Evolutionary conservation across 2,329 filamentous ascomycete genomes (phyloP).

Genomic region (Fusarium subtropicale): DNA sequence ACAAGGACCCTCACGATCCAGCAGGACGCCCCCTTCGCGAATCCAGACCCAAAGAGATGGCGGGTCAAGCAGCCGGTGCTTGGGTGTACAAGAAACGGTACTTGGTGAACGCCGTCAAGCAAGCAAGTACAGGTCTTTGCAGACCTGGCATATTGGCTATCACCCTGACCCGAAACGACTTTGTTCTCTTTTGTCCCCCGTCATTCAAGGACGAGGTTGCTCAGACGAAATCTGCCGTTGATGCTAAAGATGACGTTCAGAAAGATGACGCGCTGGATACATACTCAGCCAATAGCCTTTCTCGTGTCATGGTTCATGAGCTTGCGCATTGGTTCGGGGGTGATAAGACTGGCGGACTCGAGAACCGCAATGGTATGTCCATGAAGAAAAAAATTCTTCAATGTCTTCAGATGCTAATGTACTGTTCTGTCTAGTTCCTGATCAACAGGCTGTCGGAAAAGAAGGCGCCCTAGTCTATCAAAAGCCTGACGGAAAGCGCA

Average conservation of each 20-base stretch:
- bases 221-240: neutral
- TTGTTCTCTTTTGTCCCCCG: neutral
- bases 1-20: neutral
- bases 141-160: neutral
- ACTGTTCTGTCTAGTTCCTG: neutral
- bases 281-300: neutral
- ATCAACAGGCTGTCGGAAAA: slow-evolving; percentile 7
- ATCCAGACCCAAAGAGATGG: neutral
- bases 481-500: neutral
- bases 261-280: neutral
- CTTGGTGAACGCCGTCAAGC: neutral
- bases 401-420: neutral
- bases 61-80: neutral
- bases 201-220: neutral
- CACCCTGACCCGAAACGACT: neutral
- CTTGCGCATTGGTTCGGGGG: slow-evolving; percentile 7
- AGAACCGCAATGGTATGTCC: neutral
- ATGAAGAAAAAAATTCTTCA: fast-evolving
- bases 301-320: slow-evolving; percentile 10
- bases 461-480: neutral
- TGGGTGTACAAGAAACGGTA: slow-evolving; percentile 6
- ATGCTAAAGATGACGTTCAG: neutral
- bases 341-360: neutral
- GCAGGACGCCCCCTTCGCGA: neutral
- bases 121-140: neutral